Evolutionary conservation across 73 alveolate genomes (phyloP).

Genomic region (Uronychia setigera): DNA sequence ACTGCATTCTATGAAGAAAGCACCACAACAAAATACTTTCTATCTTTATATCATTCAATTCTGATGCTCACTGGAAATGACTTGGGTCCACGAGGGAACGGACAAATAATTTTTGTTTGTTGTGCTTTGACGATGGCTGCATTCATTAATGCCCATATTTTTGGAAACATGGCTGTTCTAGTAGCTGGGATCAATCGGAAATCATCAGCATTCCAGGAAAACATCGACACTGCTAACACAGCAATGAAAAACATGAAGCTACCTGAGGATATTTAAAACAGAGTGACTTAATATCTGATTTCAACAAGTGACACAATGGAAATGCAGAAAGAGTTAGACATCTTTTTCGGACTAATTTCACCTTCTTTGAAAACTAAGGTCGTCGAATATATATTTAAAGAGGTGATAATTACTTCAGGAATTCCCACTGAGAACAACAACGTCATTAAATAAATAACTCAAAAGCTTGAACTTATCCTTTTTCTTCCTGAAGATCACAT

Average conservation of each 20-base stretch:
- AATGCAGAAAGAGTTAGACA: constrained; percentile 9
- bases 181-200: constrained; percentile 22
- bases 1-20: constrained; percentile 3
- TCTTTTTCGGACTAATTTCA: neutral
- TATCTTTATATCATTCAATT: constrained; percentile 43
- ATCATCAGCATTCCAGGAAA: constrained; percentile 27
- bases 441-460: constrained; percentile 26
- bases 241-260: constrained; percentile 55
- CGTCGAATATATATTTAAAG: constrained; percentile 45
- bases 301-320: constrained; percentile 17
- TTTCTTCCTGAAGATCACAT: constrained; percentile 48
- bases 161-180: constrained; percentile 65
- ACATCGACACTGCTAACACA: constrained; percentile 41
- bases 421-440: constrained; percentile 19
- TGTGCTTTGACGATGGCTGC: constrained; percentile 50
- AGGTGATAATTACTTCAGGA: constrained; percentile 23
- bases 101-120: constrained; percentile 27
- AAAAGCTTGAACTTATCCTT: constrained; percentile 1
- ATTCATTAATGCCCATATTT: constrained; percentile 63
- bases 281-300: constrained; percentile 30
- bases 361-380: constrained; percentile 30
- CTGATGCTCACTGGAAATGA: constrained; percentile 65
- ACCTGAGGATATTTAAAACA: constrained; percentile 51
- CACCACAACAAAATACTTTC: neutral
- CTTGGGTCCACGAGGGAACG: constrained; percentile 47